A percentile compares a stretch with the other conserved stretches of the same genome.
phyloP scores from a whole-genome alignment of 2,329 filamentous ascomycete genomes.

The Botrytis pseudocinerea region DNA sequence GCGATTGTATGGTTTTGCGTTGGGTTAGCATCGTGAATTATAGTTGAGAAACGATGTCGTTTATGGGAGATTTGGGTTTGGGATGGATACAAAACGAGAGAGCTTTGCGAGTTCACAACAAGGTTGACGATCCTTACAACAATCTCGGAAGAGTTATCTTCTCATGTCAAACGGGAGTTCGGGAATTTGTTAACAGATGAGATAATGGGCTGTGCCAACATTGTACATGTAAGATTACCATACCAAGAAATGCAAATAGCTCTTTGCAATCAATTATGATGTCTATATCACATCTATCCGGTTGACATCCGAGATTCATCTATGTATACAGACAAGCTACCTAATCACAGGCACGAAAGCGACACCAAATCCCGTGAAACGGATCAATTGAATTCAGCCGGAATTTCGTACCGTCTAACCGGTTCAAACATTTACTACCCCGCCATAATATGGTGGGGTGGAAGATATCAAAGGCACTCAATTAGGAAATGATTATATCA shows the following conservation, averaged over 20 bases:
- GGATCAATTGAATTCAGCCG: background rate
- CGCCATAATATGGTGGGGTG: conserved; percentile 28
- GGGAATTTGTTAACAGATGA: background rate
- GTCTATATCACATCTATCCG: background rate
- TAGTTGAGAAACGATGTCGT: background rate
- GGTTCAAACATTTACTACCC: conserved; percentile 9
- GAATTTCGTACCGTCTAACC: conserved; percentile 18
- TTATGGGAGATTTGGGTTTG: background rate
- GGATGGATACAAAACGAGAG: background rate
- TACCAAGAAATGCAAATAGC: conserved; percentile 10
- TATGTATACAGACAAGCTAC: background rate
- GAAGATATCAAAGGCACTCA: conserved; percentile 26
- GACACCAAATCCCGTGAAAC: conserved; percentile 21
- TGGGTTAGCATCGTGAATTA: background rate
- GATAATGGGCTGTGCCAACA: background rate
- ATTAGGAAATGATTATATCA: conserved; percentile 27
- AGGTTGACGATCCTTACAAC: background rate
- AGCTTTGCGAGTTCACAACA: conserved; percentile 1
- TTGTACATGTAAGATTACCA: conserved; percentile 6
- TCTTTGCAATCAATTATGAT: background rate
- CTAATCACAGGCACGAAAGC: conserved; percentile 6
- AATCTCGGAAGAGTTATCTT: background rate
- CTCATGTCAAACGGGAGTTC: background rate
- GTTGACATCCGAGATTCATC: background rate
- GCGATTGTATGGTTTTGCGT: background rate